Base-by-base conservation (phyloP, 345 rosid species). In the Cardamine occulta region DNA sequence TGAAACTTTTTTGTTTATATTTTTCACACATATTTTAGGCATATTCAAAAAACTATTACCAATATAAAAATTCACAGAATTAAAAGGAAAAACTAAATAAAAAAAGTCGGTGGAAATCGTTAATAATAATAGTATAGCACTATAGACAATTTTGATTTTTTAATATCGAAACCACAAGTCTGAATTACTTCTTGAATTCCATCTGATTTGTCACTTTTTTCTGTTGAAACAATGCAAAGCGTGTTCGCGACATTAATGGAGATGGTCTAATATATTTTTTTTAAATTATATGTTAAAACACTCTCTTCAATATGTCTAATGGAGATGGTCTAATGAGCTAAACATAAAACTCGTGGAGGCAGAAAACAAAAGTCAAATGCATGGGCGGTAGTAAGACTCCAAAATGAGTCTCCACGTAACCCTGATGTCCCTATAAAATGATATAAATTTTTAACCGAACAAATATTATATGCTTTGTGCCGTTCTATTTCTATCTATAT, bases 291-390 rank as follows among this genome's bases (percentile, higher is more conserved):
- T n/a, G n/a, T n/a, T n/a, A n/a, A n/a, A n/a, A n/a, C n/a, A n/a
- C n/a, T n/a, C n/a, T n/a, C n/a, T n/a, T n/a, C n/a, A n/a, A n/a
- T n/a, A n/a, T n/a, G n/a, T n/a, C n/a, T n/a, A n/a, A n/a, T n/a
- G n/a, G n/a, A n/a, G n/a, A n/a, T n/a, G n/a, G n/a, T n/a, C n/a
- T n/a, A n/a, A 75, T 58, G 79, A 75, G 44, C 18, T 48, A 49
- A 75, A 59, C 73, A 75, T 61, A 67, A 67, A 67, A 74, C 40
- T 39, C 40, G 73, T 74, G 53, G 66, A 66, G 40, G 67, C 79
- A 74, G 17, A 57, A 57, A 40, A 44, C 24, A 67, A 75, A 67
- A 62, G 68, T 75, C 79, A 67, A 75, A 28, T 59, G 45, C 62
- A 59, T 67, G 73, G 68, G 14, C 79, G 61, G 79, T 74, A 31